phyloP scores from a whole-genome alignment of 2,329 filamentous ascomycete genomes.

The Fonsecaea nubica region DNA sequence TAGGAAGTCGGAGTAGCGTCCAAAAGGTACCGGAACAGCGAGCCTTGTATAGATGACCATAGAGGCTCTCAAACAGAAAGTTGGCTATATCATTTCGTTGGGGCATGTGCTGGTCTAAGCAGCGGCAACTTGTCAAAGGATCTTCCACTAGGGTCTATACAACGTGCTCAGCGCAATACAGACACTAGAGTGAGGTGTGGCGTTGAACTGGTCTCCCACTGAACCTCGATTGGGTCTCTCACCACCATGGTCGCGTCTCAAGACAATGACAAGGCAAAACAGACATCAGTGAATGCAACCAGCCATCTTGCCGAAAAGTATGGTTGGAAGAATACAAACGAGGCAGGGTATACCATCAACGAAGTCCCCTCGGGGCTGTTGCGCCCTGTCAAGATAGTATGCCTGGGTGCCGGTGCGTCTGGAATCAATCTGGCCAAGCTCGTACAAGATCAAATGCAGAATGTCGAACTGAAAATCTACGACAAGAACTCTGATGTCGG shows the following conservation, averaged over 20 bases:
- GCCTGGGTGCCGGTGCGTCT: constrained; percentile 7
- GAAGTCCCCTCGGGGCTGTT: not conserved
- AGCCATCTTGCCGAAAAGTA: constrained; percentile 1
- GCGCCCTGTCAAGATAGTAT: constrained; percentile 5
- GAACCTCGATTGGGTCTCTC: not conserved
- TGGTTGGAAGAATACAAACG: constrained; percentile 2
- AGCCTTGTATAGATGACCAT: not conserved
- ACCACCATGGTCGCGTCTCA: not conserved
- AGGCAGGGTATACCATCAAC: constrained; percentile 6
- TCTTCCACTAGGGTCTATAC: too few species aligned
- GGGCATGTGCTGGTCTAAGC: not conserved
- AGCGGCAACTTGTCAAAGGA: not conserved
- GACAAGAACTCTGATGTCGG: constrained; percentile 17
- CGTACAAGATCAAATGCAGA: constrained; percentile 9
- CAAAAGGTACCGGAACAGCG: not conserved
- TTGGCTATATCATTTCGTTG: not conserved
- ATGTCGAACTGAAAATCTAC: constrained; percentile 13
- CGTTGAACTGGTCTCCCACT: not conserved
- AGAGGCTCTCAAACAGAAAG: not conserved
- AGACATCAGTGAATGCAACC: not conserved
- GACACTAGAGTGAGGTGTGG: too few species aligned
- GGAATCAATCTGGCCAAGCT: constrained; percentile 17
- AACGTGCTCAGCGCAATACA: too few species aligned
- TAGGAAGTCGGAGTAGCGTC: not conserved
- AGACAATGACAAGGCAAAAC: not conserved